Evolutionary conservation across 176 grass and related monocot species (phyloP).

Genomic region (Aegilops tauschii): DNA sequence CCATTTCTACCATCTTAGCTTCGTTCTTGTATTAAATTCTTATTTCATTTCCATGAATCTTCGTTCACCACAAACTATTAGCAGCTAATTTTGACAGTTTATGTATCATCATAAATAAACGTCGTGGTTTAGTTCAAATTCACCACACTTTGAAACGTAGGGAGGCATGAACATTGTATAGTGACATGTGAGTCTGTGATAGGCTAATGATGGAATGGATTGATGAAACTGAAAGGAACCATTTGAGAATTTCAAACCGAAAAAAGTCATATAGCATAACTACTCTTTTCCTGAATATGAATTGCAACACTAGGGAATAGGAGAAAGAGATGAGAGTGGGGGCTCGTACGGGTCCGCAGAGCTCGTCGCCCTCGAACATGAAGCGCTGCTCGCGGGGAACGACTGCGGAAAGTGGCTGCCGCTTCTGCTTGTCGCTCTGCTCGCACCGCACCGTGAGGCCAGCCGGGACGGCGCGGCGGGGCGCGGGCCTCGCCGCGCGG

Average conservation of each 20-base stretch:
- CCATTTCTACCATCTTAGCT: not conserved
- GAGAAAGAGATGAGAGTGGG: not conserved
- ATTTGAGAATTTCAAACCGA: not conserved
- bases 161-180: not conserved
- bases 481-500: conserved; percentile 18
- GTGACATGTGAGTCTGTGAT: not conserved
- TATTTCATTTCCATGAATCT: not conserved
- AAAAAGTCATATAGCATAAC: not conserved
- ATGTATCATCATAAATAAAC: not conserved
- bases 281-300: not conserved
- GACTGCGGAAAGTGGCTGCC: conserved; percentile 34
- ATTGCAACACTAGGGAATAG: not conserved
- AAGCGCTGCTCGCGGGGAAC: conserved; percentile 67
- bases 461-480: conserved; percentile 16
- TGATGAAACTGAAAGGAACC: not conserved
- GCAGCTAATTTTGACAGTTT: not conserved
- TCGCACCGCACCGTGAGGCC: conserved; percentile 54
- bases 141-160: no score
- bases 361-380: conserved; percentile 78
- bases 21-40: not conserved
- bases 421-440: conserved; percentile 47
- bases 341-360: conserved; percentile 47
- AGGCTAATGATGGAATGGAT: not conserved
- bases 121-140: no score
- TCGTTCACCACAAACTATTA: not conserved